Evolutionary conservation across 108 stramenopile genomes (phyloP).

Genomic region (Chaetoceros muelleri): DNA sequence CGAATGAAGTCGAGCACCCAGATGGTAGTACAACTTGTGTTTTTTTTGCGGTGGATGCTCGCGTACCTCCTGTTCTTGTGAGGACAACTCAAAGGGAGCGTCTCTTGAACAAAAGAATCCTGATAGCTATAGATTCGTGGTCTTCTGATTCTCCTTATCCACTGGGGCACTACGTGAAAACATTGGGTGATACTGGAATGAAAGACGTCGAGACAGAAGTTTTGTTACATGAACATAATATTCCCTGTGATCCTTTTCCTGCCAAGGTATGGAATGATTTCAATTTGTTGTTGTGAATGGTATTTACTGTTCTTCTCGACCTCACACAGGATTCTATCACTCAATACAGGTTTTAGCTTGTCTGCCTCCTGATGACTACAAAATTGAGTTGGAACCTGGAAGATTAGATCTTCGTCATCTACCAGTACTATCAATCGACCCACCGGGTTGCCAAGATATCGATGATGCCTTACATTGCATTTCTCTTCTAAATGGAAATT

Average conservation of each 20-base stretch:
- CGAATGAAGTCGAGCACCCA: conserved; percentile 58
- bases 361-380: conserved; percentile 89
- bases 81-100: conserved; percentile 69
- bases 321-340: neutral
- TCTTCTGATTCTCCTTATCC: conserved; percentile 79
- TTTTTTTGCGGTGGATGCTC: conserved; percentile 87
- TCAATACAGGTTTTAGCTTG: conserved; percentile 84
- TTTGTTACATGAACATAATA: conserved; percentile 87
- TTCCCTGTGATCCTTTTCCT: conserved; percentile 92
- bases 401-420: conserved; percentile 82
- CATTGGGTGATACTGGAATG: conserved; percentile 81
- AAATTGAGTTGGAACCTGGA: conserved; percentile 69
- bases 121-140: conserved; percentile 90
- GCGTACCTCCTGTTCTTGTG: conserved; percentile 72
- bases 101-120: conserved; percentile 64
- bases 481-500: conserved; percentile 84
- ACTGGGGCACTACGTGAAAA: conserved; percentile 86
- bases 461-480: conserved; percentile 97
- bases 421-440: conserved; percentile 94
- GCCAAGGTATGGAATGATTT: conserved; percentile 34
- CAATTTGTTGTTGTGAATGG: conserved; percentile 2
- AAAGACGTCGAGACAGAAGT: conserved; percentile 96
- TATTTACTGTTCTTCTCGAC: neutral
- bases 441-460: conserved; percentile 99
- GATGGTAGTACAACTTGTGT: conserved; percentile 74